These are phyloP conservation scores for Suhomyces kilbournensis DNA, from an alignment of 805 yeast genomes.

Conservation along the genomic window DNA sequence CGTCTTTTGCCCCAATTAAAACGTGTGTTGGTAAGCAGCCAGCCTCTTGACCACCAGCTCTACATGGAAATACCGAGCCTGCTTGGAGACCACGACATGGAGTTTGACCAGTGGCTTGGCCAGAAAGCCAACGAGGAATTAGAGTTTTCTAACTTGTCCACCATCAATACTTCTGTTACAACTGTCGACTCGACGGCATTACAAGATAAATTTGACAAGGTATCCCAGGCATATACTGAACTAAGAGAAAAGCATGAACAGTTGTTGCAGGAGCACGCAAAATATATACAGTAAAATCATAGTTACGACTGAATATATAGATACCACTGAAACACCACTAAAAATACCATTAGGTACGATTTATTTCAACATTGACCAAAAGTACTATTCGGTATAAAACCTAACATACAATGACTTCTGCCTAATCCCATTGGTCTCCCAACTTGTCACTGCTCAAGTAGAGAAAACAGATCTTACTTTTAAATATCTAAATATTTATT, in stretches of 20 bases:
- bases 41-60: constrained; percentile 42
- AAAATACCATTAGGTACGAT: no score
- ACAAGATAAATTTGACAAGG: constrained; percentile 44
- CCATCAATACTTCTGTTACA: constrained; percentile 38
- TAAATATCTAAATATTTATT: background rate
- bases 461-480: background rate
- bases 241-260: constrained; percentile 60
- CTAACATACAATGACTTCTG: no score
- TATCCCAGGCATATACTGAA: constrained; percentile 59
- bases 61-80: constrained; percentile 33
- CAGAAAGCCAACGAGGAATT: constrained; percentile 50
- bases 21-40: constrained; percentile 48
- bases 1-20: constrained; percentile 62
- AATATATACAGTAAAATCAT: constrained; percentile 10
- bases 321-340: no score
- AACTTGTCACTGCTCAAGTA: no score
- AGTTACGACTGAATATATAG: no score
- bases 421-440: no score
- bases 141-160: constrained; percentile 45
- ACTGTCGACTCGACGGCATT: constrained; percentile 32
- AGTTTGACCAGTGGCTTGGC: constrained; percentile 50
- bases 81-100: constrained; percentile 15
- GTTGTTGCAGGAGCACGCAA: constrained; percentile 49
- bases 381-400: no score
- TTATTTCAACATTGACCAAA: no score